Percentiles rank a stretch among this genome's conserved stretches.
phyloP scores from a whole-genome alignment of 495 filamentous ascomycete species.

The Tuber aestivum region DNA sequence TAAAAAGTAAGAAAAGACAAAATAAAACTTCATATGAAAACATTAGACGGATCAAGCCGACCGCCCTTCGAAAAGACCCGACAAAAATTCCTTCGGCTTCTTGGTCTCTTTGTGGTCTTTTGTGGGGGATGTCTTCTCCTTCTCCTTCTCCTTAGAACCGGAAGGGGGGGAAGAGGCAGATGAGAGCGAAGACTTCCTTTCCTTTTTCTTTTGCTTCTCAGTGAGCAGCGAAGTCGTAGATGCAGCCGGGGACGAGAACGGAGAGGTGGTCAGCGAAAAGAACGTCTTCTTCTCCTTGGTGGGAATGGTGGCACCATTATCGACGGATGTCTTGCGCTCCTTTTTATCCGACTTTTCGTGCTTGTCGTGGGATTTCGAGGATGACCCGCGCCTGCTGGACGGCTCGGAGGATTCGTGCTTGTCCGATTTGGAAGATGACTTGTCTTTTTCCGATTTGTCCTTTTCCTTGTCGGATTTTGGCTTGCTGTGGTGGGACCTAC shows the following conservation, averaged over 20 bases:
- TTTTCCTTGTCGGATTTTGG: constrained; percentile 8
- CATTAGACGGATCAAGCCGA: constrained; percentile 13
- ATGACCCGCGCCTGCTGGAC: background rate
- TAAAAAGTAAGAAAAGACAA: constrained; percentile 13
- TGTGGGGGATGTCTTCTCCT: background rate
- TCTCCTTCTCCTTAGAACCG: constrained; percentile 25
- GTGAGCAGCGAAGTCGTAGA: constrained; percentile 4
- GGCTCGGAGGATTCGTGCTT: background rate
- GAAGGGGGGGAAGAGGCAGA: background rate
- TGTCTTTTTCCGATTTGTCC: constrained; percentile 18
- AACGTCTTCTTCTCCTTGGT: constrained; percentile 25
- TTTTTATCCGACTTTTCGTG: constrained; percentile 20
- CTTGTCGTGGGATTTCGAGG: constrained; percentile 1
- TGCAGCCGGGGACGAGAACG: constrained; percentile 25
- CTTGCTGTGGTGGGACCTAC: constrained; percentile 4
- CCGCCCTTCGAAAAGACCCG: constrained; percentile 24
- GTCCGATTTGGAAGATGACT: background rate
- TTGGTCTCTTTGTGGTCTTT: background rate
- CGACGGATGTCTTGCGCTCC: background rate
- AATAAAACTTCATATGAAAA: constrained; percentile 6
- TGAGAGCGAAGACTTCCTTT: background rate
- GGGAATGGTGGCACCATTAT: background rate
- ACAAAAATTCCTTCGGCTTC: constrained; percentile 20
- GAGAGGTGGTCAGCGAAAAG: constrained; percentile 9
- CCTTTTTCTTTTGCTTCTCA: background rate